phyloP scores from a whole-genome alignment of 768 basidiomycete species.

The Serendipita sp. region DNA sequence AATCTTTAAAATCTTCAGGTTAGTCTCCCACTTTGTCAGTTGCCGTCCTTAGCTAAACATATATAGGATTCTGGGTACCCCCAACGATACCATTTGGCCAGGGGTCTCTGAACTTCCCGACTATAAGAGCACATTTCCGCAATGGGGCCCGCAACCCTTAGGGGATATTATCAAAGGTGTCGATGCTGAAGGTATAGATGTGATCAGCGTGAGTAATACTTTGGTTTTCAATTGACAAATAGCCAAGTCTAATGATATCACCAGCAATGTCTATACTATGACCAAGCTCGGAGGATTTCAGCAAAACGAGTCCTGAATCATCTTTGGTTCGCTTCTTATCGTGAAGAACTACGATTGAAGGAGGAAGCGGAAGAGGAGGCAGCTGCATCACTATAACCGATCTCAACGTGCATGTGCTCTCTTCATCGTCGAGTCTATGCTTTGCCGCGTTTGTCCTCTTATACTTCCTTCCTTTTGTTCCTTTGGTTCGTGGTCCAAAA shows the following conservation, averaged over 20 bases:
- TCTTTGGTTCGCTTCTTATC: neutral
- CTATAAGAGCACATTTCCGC: constrained; percentile 93
- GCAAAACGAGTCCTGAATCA: neutral
- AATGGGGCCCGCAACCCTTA: constrained; percentile 38
- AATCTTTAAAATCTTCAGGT: constrained; percentile 99
- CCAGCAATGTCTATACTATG: constrained; percentile 4
- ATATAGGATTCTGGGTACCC: constrained; percentile 80
- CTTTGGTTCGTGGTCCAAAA: too few relatives aligned
- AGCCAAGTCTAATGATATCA: neutral
- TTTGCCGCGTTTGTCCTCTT: too few relatives aligned
- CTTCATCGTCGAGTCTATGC: too few relatives aligned
- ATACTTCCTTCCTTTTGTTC: too few relatives aligned
- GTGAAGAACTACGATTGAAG: neutral
- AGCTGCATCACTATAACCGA: neutral
- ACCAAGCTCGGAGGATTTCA: constrained; percentile 2
- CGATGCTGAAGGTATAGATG: neutral
- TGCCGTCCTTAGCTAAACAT: too few relatives aligned
- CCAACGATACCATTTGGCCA: constrained; percentile 82
- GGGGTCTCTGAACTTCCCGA: constrained; percentile 79
- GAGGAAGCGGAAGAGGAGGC: neutral
- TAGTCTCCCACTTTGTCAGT: constrained; percentile 7
- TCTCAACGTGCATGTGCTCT: too few relatives aligned
- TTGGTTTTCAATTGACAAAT: neutral
- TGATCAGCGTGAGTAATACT: neutral
- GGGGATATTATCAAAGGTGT: neutral